A percentile compares a stretch with the other conserved stretches of the same genome.
Evolutionary conservation across 805 yeast species (phyloP).

Genomic region (Schwanniomyces polymorphus): DNA sequence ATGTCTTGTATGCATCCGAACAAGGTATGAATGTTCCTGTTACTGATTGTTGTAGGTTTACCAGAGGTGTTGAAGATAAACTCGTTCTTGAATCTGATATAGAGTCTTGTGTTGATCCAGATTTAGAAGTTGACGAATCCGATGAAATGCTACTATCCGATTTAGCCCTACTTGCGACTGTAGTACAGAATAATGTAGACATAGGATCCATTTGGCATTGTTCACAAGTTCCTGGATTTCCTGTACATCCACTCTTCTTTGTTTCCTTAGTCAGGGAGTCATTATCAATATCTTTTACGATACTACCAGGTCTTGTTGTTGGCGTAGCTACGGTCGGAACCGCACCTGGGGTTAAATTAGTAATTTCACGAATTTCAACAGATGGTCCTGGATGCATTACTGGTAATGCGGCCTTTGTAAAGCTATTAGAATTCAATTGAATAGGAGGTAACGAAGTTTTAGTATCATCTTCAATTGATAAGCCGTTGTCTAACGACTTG

Average conservation of each 20-base stretch:
- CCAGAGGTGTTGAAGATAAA: conserved; percentile 15
- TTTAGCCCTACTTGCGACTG: conserved; percentile 59
- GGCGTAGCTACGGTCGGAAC: conserved; percentile 33
- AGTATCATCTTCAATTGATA: conserved; percentile 18
- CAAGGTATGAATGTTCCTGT: conserved; percentile 71
- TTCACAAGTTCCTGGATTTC: conserved; percentile 83
- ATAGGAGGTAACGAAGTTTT: conserved; percentile 44
- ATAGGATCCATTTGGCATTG: conserved; percentile 86
- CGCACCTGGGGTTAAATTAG: conserved; percentile 39
- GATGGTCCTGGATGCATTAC: conserved; percentile 68
- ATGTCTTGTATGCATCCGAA: conserved; percentile 85
- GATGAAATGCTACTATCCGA: background rate
- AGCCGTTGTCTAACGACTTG: conserved; percentile 29
- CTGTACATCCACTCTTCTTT: conserved; percentile 59
- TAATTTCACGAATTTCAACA: conserved; percentile 48
- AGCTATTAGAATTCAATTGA: conserved; percentile 22
- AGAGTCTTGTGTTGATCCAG: conserved; percentile 1
- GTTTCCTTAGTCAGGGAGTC: conserved; percentile 8
- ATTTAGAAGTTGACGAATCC: background rate
- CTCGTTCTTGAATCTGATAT: conserved; percentile 11
- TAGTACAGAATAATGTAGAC: conserved; percentile 85
- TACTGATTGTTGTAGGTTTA: conserved; percentile 17
- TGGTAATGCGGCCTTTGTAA: conserved; percentile 45
- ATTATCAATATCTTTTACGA: conserved; percentile 5
- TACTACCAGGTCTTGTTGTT: conserved; percentile 13